Percentiles rank a stretch among this genome's conserved stretches.
phyloP scores from a whole-genome alignment of 2,329 filamentous ascomycete genomes.

The Colletotrichum sojae region DNA sequence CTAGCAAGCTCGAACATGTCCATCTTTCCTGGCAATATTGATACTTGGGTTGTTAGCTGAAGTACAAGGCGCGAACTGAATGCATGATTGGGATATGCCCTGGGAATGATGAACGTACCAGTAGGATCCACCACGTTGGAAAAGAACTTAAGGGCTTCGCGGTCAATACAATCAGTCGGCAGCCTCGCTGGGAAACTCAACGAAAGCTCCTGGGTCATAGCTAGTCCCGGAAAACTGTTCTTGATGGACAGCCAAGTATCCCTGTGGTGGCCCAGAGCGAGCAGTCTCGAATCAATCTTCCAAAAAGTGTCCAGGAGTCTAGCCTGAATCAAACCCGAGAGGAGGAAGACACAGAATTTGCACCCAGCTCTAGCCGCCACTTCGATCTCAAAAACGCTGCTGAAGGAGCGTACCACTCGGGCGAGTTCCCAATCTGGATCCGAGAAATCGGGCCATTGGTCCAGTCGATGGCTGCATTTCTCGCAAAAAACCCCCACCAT shows the following conservation, averaged over 20 bases:
- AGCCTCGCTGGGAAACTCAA: not conserved
- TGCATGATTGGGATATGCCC: not conserved
- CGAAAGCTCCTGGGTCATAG: too few relatives aligned
- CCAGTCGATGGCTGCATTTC: not conserved
- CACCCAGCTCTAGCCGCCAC: not conserved
- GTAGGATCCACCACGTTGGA: not conserved
- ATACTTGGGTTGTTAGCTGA: not conserved
- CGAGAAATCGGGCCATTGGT: too few relatives aligned
- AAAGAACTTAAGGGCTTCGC: rapidly evolving
- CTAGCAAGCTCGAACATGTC: not conserved
- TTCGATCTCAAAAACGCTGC: not conserved
- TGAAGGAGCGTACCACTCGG: too few relatives aligned
- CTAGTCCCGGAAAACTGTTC: too few relatives aligned
- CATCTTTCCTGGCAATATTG: not conserved
- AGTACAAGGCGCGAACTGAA: not conserved
- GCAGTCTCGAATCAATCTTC: not conserved
- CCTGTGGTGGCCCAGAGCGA: rapidly evolving
- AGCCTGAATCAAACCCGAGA: rapidly evolving
- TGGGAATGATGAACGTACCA: not conserved
- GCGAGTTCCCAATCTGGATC: too few relatives aligned
- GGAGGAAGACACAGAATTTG: rapidly evolving
- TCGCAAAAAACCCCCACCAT: not conserved
- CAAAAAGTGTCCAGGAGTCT: not conserved
- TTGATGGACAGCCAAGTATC: not conserved
- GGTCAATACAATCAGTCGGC: not conserved